Conservation (phyloP, 163 green algal species). For the Coccomyxa subellipsoidea region DNA sequence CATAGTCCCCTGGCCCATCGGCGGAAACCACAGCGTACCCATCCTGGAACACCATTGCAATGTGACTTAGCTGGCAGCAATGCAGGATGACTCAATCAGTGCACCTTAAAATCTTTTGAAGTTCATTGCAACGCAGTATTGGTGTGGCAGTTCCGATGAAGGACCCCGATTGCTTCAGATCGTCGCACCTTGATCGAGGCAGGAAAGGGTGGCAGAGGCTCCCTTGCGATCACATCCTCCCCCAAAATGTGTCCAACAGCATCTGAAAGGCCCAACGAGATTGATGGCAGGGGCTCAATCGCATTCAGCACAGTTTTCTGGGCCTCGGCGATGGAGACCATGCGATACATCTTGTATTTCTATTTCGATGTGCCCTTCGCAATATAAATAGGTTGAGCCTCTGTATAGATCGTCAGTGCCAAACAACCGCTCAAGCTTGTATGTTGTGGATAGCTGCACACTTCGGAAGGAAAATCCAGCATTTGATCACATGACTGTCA, state of each 20-base stretch:
- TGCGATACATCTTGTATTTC: constrained; percentile 46
- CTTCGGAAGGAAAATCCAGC: no score
- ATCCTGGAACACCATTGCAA: constrained; percentile 68
- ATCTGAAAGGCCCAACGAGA: constrained; percentile 44
- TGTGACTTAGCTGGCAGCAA: not conserved
- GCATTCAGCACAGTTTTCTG: constrained; percentile 60
- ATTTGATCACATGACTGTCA: no score
- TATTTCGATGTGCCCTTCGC: not conserved
- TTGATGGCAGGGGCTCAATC: constrained; percentile 40
- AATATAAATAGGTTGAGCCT: no score
- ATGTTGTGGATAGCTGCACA: no score
- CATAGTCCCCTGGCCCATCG: constrained; percentile 79
- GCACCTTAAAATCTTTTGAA: not conserved
- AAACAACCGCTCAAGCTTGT: no score
- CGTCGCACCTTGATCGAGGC: constrained; percentile 87
- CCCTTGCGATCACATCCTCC: constrained; percentile 63
- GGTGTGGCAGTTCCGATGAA: not conserved
- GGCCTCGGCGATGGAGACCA: constrained; percentile 84
- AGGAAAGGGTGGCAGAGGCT: constrained; percentile 84
- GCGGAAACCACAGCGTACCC: constrained; percentile 86
- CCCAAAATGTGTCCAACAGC: constrained; percentile 68
- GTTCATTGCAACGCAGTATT: not conserved
- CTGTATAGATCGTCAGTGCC: no score
- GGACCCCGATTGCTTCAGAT: not conserved
- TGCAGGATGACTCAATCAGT: not conserved